phyloP scores from a whole-genome alignment of 176 grass and related monocot genomes.

The Eleusine indica region DNA sequence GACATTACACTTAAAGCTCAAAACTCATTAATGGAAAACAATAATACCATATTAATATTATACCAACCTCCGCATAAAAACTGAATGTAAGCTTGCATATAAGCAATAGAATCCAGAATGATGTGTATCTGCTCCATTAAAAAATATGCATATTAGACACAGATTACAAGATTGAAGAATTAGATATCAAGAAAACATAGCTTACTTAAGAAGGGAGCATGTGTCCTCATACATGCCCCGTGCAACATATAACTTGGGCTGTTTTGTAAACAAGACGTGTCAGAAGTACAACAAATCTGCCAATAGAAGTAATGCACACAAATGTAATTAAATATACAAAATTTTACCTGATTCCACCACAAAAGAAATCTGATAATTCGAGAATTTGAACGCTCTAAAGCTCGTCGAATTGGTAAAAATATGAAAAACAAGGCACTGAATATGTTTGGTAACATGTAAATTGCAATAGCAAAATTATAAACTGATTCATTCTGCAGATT shows the following conservation, averaged over 20 bases:
- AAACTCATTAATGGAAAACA: not conserved
- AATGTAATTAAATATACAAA: conserved; percentile 26
- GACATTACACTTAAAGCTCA: not conserved
- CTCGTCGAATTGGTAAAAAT: conserved; percentile 64
- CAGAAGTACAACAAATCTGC: conserved; percentile 29
- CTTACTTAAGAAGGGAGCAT: conserved; percentile 93
- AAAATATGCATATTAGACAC: conserved; percentile 27
- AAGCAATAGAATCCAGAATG: conserved; percentile 96
- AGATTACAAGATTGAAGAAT: conserved; percentile 19
- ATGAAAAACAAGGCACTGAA: conserved; percentile 85
- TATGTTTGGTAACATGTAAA: conserved; percentile 95
- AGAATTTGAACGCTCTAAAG: conserved; percentile 72
- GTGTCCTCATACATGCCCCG: conserved; percentile 86
- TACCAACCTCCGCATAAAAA: conserved; percentile 94
- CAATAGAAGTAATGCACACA: conserved; percentile 20
- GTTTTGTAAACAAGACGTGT: conserved; percentile 36
- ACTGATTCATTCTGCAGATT: conserved; percentile 70
- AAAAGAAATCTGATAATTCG: conserved; percentile 71
- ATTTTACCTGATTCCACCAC: conserved; percentile 96
- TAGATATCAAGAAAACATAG: conserved; percentile 23
- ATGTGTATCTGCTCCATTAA: conserved; percentile 68
- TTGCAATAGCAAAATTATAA: conserved; percentile 81
- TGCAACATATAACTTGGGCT: conserved; percentile 94
- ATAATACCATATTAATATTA: not conserved
- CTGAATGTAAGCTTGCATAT: conserved; percentile 96